Evolutionary conservation across 257 asterid genomes (phyloP).

Genomic region (Plantago ovata): DNA sequence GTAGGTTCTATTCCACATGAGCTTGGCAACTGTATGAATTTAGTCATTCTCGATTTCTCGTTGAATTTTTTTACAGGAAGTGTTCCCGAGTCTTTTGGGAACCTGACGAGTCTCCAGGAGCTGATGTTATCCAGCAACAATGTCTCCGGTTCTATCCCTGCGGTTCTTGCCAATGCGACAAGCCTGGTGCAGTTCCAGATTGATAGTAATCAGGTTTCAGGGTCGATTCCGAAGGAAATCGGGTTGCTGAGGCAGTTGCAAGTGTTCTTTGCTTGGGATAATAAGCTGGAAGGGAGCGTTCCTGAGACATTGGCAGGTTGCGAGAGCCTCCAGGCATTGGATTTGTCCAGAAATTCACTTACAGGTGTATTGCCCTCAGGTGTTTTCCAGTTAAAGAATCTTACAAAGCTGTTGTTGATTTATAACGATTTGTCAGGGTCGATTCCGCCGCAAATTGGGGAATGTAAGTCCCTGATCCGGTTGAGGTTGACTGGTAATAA

Average conservation of each 20-base stretch:
- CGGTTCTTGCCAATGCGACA: constrained; percentile 57
- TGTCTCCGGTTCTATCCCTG: constrained; percentile 67
- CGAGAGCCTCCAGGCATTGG: constrained; percentile 67
- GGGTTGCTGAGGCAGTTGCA: constrained; percentile 45
- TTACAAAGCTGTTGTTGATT: constrained; percentile 65
- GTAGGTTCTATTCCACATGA: constrained; percentile 53
- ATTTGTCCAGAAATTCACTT: constrained; percentile 57
- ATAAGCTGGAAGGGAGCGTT: constrained; percentile 67
- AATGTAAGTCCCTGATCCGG: constrained; percentile 58
- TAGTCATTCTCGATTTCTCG: constrained; percentile 53
- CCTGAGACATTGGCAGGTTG: constrained; percentile 56
- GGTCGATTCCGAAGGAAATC: constrained; percentile 55
- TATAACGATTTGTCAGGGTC: constrained; percentile 58
- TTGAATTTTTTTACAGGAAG: constrained; percentile 47
- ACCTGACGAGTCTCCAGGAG: constrained; percentile 56
- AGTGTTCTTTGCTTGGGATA: constrained; percentile 78
- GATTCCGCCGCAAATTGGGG: constrained; percentile 66
- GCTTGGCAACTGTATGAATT: constrained; percentile 49
- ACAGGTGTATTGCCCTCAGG: constrained; percentile 57
- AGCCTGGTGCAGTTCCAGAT: constrained; percentile 58
- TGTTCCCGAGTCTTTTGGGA: constrained; percentile 57
- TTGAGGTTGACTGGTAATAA: constrained; percentile 57
- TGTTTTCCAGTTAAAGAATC: constrained; percentile 53
- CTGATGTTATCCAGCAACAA: constrained; percentile 75
- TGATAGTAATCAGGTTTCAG: constrained; percentile 68